Evolutionary conservation across 2,329 filamentous ascomycete species (phyloP).

Genomic region (Didymosphaeria variabile): DNA sequence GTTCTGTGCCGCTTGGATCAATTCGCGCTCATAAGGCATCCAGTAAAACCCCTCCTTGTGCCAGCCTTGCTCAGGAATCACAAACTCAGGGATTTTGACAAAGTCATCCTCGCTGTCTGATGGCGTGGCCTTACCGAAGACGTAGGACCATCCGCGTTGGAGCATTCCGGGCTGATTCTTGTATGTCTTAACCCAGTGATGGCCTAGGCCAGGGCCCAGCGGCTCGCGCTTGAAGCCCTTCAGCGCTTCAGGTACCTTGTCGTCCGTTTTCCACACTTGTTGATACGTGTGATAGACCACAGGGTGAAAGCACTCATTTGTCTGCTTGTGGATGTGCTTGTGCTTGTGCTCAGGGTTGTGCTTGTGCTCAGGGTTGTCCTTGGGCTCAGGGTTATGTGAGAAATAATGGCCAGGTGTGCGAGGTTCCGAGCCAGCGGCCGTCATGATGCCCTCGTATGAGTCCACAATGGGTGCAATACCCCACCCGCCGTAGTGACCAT

Average conservation of each 20-base stretch:
- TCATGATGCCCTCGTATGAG: constrained; percentile 54
- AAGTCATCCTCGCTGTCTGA: constrained; percentile 12
- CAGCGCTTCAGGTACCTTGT: constrained; percentile 7
- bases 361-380: too few relatives aligned
- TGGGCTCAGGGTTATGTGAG: constrained; percentile 24
- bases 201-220: neutral
- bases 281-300: constrained; percentile 19
- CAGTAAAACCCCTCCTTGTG: constrained; percentile 6
- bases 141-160: constrained; percentile 13
- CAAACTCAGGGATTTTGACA: constrained; percentile 13
- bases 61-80: constrained; percentile 11
- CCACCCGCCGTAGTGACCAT: constrained; percentile 48
- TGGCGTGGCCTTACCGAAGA: neutral
- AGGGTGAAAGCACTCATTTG: constrained; percentile 62
- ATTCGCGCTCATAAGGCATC: constrained; percentile 11
- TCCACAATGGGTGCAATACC: constrained; percentile 54
- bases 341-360: constrained; percentile 44
- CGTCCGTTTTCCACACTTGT: neutral
- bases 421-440: constrained; percentile 50
- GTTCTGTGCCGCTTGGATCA: neutral
- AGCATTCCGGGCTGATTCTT: constrained; percentile 5
- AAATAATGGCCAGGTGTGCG: constrained; percentile 55
- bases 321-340: constrained; percentile 51
- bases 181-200: constrained; percentile 16
- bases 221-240: constrained; percentile 9